Base-by-base conservation (phyloP, 352 stramenopile genomes). In the Phytophthora pseudosyringae region DNA sequence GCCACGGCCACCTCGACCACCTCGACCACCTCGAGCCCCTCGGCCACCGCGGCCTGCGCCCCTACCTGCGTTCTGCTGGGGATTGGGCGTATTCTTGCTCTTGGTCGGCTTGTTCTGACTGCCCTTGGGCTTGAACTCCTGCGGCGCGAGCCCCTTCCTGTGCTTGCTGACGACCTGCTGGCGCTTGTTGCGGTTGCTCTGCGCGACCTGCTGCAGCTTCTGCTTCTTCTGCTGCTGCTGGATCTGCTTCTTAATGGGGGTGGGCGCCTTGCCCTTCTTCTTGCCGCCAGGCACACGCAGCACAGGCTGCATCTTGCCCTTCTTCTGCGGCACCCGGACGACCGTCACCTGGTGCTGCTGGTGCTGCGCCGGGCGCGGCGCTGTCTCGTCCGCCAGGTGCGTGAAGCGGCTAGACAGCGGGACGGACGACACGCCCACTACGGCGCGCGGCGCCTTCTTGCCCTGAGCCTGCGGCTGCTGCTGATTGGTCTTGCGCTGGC, bases 391-490 rank as follows among this genome's bases (percentile, higher is more conserved):
- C 33, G 88, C 78, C 61, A 95, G 64, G 26, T 74, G 54, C 41
- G 77, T 83, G 71, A 94, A 96, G 56, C 86, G 88, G 58, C 80
- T 89, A 43, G 88, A 93, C 49, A 96, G 71, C 59, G 86, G 70
- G 52, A 90, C 70, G 43, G 59, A 62, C 39, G 85, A 91, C 33
- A 91, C 80, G 26, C 88, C 88, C 25, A 96, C 88, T 15, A 85
- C 67, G 38, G 72, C 15, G 12, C 50, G 59, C 10, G 53, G 64
- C 33, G 44, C 18, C 68, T 82, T 88, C 47, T 83, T 83, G 44
- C 54, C 68, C 67, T 74, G 80, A 8, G 40, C 40, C 49, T 62
- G 46, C 64, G 72, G 72, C 59, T 64, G 45, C 66, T 72, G 77
- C 57, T 65, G 52, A 64, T 81, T 80, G 44, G 89, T 81, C 64